Evolutionary conservation across 768 basidiomycete genomes (phyloP), one percentile per base, ranked within the genome.

Genomic region (Mycena rosella): DNA sequence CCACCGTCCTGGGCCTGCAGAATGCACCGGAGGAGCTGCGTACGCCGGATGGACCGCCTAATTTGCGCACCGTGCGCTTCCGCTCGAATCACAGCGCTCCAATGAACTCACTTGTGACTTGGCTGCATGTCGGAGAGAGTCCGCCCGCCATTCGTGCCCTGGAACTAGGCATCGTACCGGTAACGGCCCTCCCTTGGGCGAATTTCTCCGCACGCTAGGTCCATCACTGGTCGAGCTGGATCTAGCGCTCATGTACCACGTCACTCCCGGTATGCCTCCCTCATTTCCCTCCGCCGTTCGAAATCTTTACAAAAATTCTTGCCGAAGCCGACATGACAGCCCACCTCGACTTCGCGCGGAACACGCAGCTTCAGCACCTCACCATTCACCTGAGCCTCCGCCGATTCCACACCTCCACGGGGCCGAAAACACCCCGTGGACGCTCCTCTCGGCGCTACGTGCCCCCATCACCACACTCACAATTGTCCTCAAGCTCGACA

Each of bases 381-480:
- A 63, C 61, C 22, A 38, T 68, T 7, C 57, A 68, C 38, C 13
- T 63, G 29, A 51, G 61, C 30, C 61, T 68, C 13, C 63, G 63
- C 13, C 57, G 63, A 8, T 63, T 57, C 49, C 49, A 47, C 24
- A 13, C 29, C 38, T 15, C 42, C 18, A 3, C 38, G 14, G 38
- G 8, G 38, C 10, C 38, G 38, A 6, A 15, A 13, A 40, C 17
- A 15, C 38, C 38, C 63, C 68, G 15, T 40, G 38, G 38, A 15
- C 38, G 38, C 38, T 40, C 38, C 38, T 40, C 14, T 7, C 38
- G 13, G 8, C 38, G 10, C 8, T 40, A 15, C 17, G 17, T 18
- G 38, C 14, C 38, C 10, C 10, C 13, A 40, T 40, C 38, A 15
- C 38, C 6, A 40, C 6, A 18, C 38, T 40, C 8, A 40, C 38